Evolutionary conservation across 768 basidiomycete species (phyloP).

Genomic region (Collybia sordida): DNA sequence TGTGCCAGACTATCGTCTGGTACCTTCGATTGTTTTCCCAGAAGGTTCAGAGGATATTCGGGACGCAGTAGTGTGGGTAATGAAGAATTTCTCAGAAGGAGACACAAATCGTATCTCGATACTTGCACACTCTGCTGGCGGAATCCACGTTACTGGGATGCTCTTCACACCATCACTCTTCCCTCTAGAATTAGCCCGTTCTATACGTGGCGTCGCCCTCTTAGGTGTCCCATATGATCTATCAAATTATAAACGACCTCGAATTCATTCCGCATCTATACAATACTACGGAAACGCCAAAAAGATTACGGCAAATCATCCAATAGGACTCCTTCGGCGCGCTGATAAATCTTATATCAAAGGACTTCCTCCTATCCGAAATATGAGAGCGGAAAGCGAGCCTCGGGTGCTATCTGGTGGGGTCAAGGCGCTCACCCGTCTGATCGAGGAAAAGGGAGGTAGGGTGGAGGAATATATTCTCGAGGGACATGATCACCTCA

Average conservation of each 20-base stretch:
- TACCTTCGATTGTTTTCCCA: conserved; percentile 21
- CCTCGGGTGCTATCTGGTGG: conserved; percentile 15
- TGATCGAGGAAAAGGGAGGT: conserved; percentile 15
- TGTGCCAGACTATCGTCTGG: conserved; percentile 25
- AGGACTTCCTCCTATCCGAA: conserved; percentile 16
- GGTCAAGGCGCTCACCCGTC: conserved; percentile 13
- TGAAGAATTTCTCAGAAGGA: conserved; percentile 7
- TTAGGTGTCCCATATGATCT: conserved; percentile 19
- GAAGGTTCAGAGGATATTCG: conserved; percentile 22
- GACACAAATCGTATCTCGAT: conserved; percentile 13
- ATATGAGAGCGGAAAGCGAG: conserved; percentile 20
- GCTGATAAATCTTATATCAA: conserved; percentile 5
- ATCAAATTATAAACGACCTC: conserved; percentile 4
- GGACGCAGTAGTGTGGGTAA: conserved; percentile 19
- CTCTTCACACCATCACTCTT: conserved; percentile 17
- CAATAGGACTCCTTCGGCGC: conserved; percentile 16
- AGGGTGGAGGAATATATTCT: conserved; percentile 15
- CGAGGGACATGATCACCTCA: conserved; percentile 25
- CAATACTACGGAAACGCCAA: conserved; percentile 21
- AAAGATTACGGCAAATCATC: conserved; percentile 11
- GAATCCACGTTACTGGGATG: conserved; percentile 18
- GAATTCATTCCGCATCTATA: conserved; percentile 14
- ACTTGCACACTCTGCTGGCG: conserved; percentile 27
- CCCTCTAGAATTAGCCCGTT: conserved; percentile 1
- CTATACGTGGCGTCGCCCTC: conserved; percentile 16